Evolutionary conservation across 345 rosid genomes (phyloP), one percentile per base, ranked within the genome.

Genomic region (Arabidopsis suecica): DNA sequence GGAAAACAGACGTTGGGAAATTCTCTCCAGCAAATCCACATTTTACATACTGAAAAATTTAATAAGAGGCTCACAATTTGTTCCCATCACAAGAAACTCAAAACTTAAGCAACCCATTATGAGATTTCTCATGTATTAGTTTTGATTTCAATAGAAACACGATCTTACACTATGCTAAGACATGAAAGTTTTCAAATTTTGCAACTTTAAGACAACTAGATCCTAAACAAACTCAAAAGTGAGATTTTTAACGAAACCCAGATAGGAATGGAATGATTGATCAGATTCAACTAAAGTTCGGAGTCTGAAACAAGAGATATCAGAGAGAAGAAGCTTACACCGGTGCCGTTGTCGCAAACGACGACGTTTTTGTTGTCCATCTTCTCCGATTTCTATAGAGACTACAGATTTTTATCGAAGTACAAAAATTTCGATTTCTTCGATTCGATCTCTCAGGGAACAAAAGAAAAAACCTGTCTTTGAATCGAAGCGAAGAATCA

Each of bases 11-110:
- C 2, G 97, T 89, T 13, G 97, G 99, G 57, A 95, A 95, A 79
- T 92, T 92, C 83, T 95, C 99, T 80, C 97, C 99, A 23, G 97
- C 93, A 77, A 95, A 95, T 34, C 97, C 99, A 72, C 99, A 95
- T 85, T 95, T 92, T 6, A 95, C 97, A 83, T 92, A 92, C 99
- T 95, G 91, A 83, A 85, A 16, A 16, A 16, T 16, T 16, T 16
- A 16, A 16, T 16, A 16, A 16, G 18, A 16, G 18, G 18, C 18
- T 16, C 18, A 16, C 18, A 16, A 16, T 16, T 16, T 16, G 18
- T 16, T 16, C 18, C 18, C 18, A 16, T 16, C 18, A 16, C 25
- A 18, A 53, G 54, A 73, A 55, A 61, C 13, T 49, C 68, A 36
- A 10, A 16, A 50, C 16, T 40, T 4, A 5, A 25, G 30, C 38